Conservation (phyloP, 75 land plant genomes). For the Picea sitchensis region DNA sequence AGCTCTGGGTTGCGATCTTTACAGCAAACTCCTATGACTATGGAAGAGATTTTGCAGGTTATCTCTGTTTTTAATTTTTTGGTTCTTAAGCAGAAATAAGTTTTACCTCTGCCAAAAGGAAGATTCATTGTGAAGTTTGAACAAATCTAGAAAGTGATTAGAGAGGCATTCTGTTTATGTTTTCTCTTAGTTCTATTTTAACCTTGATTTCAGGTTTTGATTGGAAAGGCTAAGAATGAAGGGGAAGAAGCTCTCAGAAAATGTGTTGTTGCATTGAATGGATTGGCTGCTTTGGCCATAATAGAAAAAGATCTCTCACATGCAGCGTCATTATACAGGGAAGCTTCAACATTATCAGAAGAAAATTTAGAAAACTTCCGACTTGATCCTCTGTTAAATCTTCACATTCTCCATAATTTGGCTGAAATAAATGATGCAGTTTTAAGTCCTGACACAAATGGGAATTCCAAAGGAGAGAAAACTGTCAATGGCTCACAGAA, state of each 20-base stretch:
- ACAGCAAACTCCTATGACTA: constrained; percentile 90
- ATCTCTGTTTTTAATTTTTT: neutral
- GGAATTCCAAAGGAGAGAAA: neutral
- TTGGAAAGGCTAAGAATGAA: constrained; percentile 83
- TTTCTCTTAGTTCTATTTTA: neutral
- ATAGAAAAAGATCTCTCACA: constrained; percentile 46
- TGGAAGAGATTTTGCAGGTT: constrained; percentile 92
- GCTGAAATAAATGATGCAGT: constrained; percentile 46
- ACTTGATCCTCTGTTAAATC: constrained; percentile 84
- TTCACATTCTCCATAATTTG: constrained; percentile 89
- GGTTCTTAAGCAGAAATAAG: neutral
- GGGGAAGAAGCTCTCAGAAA: constrained; percentile 95
- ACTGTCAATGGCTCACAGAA: neutral
- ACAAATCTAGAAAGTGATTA: neutral
- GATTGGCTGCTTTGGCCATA: constrained; percentile 86
- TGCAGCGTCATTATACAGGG: constrained; percentile 78
- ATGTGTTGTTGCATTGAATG: constrained; percentile 79
- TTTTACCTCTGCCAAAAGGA: neutral
- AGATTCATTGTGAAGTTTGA: constrained; percentile 3
- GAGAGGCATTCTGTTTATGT: constrained; percentile 2
- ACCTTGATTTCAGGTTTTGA: constrained; percentile 59
- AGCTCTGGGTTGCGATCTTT: constrained; percentile 90
- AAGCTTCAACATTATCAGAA: constrained; percentile 65
- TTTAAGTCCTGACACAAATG: neutral
- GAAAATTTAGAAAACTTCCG: constrained; percentile 75